Conservation (phyloP, 2,329 filamentous ascomycete genomes). For the Fusarium sp. region DNA sequence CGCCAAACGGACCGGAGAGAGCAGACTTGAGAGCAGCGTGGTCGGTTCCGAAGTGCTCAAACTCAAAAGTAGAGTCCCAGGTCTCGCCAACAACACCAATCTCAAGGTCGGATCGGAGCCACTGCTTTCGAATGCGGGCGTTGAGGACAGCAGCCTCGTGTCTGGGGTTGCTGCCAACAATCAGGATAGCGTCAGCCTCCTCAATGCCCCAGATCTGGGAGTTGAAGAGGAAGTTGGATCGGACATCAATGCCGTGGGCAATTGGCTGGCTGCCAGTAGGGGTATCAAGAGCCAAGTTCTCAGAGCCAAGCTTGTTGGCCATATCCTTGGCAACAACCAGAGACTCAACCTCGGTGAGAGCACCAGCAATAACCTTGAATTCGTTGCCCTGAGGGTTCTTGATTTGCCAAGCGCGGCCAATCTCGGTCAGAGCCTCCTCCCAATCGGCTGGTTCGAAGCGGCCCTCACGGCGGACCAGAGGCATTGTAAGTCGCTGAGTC, state of each 20-base stretch:
- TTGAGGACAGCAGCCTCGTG: constrained; percentile 96
- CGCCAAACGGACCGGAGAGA: constrained; percentile 86
- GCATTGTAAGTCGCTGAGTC: constrained; percentile 94
- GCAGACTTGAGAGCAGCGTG: constrained; percentile 83
- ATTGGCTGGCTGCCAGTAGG: constrained; percentile 83
- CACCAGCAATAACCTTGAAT: constrained; percentile 93
- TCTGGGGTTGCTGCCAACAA: constrained; percentile 93
- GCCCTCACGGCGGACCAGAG: constrained; percentile 85
- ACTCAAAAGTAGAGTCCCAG: constrained; percentile 95
- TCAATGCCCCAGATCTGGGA: constrained; percentile 93
- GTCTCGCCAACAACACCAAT: constrained; percentile 89
- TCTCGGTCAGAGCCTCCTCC: constrained; percentile 93
- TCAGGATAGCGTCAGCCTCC: constrained; percentile 89
- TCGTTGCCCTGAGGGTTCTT: constrained; percentile 88
- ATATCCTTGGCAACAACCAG: constrained; percentile 97
- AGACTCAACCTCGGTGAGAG: constrained; percentile 90
- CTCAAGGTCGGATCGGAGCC: constrained; percentile 93
- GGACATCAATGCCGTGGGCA: constrained; percentile 91
- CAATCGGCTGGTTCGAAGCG: constrained; percentile 93
- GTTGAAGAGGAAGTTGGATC: constrained; percentile 97
- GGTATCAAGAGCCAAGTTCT: constrained; percentile 93
- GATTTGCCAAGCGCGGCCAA: constrained; percentile 80
- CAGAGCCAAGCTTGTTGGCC: constrained; percentile 94
- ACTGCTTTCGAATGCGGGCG: constrained; percentile 96
- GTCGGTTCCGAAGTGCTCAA: constrained; percentile 86